Base-by-base conservation (phyloP, 352 stramenopile genomes). In the Pythium aristosporum region DNA sequence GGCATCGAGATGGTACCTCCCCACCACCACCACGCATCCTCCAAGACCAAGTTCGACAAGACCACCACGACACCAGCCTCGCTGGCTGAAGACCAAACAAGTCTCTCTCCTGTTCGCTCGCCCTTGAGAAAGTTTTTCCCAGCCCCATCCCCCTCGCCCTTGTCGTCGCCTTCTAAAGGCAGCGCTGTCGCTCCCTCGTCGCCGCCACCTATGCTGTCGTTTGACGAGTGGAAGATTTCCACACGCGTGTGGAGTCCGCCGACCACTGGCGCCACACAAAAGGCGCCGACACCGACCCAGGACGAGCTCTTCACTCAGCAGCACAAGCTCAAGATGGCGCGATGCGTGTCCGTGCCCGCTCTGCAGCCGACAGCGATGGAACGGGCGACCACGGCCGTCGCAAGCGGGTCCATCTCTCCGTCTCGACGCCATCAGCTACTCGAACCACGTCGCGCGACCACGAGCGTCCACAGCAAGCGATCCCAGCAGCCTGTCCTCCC, bases 311-410 rank as follows among this genome's bases (percentile, higher is more conserved):
- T 58, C 8, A 37, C 42, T 5, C 55, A 61, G 2, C 64, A 78
- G 30, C 60, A 55, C 25, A 62, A 67, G 3, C 66, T 80, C 18
- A 75, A 88, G 42, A 76, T 90, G 28, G 46, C 61, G 10, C 75
- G 77, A 6, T 88, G 79, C 32, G 65, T 83, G 16, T 87, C 76
- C 16, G 81, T 90, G 18, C 81, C 81, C 37, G 79, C 67, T 47
- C 67, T 90, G 18, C 69, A 80, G 6, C 79, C 77, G 1, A 84
- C 77, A 15, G 71, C 79, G 0, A 88, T 90, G 81, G 79, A 90
- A 42, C 69, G 72, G 36, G 79, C 75, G 18, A 16, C 64, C 1
- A 68, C 71, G 13, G 67, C 73, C 7, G 42, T 52, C 3, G 36
- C 57, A 3, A 32, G 7, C 10, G 23, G 25, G 3, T 39, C 34